Percentiles rank a stretch among this genome's conserved stretches.
Evolutionary conservation across 805 yeast species (phyloP).

Genomic region (Metschnikowia borealis): DNA sequence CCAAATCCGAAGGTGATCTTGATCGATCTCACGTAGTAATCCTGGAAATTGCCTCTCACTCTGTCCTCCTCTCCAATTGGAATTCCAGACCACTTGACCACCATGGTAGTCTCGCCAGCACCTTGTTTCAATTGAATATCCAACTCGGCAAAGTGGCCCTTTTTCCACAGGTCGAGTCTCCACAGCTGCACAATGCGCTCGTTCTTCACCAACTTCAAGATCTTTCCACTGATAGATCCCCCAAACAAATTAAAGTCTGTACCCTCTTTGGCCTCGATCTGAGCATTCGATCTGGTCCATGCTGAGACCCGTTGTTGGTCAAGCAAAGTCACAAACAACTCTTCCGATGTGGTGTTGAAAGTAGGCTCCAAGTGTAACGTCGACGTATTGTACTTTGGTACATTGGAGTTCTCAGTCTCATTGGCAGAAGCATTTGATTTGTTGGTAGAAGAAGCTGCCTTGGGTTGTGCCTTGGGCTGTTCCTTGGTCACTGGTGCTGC

Average conservation of each 20-base stretch:
- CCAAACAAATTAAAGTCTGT: constrained; percentile 72
- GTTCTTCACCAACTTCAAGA: constrained; percentile 55
- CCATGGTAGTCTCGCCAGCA: constrained; percentile 76
- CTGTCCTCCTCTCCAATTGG: constrained; percentile 95
- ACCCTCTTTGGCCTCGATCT: constrained; percentile 51
- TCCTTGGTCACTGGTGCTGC: constrained; percentile 1
- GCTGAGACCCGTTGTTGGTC: constrained; percentile 79
- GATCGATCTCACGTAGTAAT: constrained; percentile 83
- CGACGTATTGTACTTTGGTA: constrained; percentile 75
- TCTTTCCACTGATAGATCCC: constrained; percentile 76
- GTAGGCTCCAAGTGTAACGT: constrained; percentile 70
- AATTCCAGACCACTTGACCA: constrained; percentile 77
- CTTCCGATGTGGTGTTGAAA: constrained; percentile 86
- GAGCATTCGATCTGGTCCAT: constrained; percentile 79
- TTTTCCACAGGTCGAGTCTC: constrained; percentile 88
- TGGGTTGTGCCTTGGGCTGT: constrained; percentile 1
- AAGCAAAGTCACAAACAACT: constrained; percentile 70
- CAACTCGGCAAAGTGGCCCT: constrained; percentile 73
- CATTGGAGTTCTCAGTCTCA: constrained; percentile 13
- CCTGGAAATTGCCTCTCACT: constrained; percentile 80
- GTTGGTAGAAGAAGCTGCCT: constrained; percentile 4
- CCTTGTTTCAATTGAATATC: constrained; percentile 69
- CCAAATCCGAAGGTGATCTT: constrained; percentile 94
- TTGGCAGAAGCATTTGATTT: constrained; percentile 8
- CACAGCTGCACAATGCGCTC: constrained; percentile 68